Conservation (phyloP, 2,329 filamentous ascomycete genomes). For the Chaetomiaceae sp. region DNA sequence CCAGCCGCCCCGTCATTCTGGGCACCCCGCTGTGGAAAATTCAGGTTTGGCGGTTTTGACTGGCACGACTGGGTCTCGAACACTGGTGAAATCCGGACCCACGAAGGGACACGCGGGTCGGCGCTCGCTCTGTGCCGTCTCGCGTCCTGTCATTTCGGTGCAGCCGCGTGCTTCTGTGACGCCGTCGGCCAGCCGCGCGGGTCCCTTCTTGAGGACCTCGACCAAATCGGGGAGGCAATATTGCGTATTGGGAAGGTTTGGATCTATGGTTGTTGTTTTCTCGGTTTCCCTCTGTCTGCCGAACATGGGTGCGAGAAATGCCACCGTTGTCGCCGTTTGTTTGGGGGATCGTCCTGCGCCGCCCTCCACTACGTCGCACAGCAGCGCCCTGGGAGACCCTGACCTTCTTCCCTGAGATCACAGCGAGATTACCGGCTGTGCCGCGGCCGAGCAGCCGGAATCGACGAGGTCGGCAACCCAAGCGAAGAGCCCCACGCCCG, state of each 20-base stretch:
- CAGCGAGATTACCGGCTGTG: slow-evolving; percentile 16
- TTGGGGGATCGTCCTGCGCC: not conserved
- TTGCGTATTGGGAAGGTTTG: not conserved
- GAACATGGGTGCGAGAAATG: not conserved
- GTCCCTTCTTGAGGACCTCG: not conserved
- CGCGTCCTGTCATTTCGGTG: slow-evolving; percentile 17
- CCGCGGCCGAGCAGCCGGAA: slow-evolving; percentile 24
- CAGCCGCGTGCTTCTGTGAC: slow-evolving; percentile 6
- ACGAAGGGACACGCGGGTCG: not conserved
- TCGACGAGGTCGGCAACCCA: slow-evolving; percentile 15
- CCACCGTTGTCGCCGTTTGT: slow-evolving; percentile 1
- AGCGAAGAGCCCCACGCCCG: slow-evolving; percentile 9
- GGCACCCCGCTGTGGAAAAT: not conserved
- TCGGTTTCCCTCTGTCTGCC: not conserved
- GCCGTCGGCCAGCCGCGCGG: not conserved
- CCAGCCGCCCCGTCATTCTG: slow-evolving; percentile 6
- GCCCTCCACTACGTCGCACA: slow-evolving; percentile 13
- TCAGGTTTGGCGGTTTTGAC: not conserved
- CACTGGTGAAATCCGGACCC: slow-evolving; percentile 3
- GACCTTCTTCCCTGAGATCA: not conserved
- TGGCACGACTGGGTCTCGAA: slow-evolving; percentile 7
- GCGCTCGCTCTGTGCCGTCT: slow-evolving; percentile 10
- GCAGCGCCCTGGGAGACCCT: not conserved
- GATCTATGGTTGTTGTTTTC: not conserved
- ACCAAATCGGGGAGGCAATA: not conserved